Conservation (phyloP, 1,139 yeast species). For the Geotrichum cucujoidarum region DNA sequence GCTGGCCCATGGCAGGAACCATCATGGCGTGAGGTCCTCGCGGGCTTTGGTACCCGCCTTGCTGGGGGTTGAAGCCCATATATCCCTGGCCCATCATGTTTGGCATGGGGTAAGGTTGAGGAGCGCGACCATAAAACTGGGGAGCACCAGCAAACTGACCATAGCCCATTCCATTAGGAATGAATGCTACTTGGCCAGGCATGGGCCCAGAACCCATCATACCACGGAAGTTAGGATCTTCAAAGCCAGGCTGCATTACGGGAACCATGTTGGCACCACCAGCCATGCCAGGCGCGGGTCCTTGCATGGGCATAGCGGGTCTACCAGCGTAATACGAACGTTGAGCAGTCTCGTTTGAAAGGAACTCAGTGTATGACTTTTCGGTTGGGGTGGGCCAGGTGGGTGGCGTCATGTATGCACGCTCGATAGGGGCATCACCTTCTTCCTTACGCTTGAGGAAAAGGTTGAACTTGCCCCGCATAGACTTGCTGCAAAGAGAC, state of each 20-base stretch:
- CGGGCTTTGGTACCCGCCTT: conserved; percentile 15
- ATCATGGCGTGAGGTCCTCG: conserved; percentile 18
- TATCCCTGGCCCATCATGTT: conserved; percentile 16
- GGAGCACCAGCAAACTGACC: conserved; percentile 24
- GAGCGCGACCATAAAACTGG: conserved; percentile 26
- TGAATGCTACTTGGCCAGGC: conserved; percentile 27
- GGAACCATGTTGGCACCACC: conserved; percentile 24
- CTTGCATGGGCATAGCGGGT: conserved; percentile 21
- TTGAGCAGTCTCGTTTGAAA: conserved; percentile 17
- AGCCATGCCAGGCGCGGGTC: conserved; percentile 20
- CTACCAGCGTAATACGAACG: conserved; percentile 21
- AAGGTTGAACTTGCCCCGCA: conserved; percentile 51
- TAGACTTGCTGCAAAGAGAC: conserved; percentile 45
- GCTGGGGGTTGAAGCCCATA: conserved; percentile 17
- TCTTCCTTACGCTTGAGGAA: conserved; percentile 42
- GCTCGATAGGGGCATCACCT: conserved; percentile 46
- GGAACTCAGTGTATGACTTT: conserved; percentile 26
- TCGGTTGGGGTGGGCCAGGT: conserved; percentile 53
- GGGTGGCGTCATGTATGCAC: conserved; percentile 71
- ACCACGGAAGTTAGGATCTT: conserved; percentile 28
- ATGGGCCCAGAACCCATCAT: conserved; percentile 28
- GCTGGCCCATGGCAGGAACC: conserved; percentile 14
- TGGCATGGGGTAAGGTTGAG: conserved; percentile 22
- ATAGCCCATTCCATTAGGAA: conserved; percentile 24
- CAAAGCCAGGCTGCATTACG: conserved; percentile 26